These are phyloP conservation scores for Xylaria castorea DNA, from an alignment of 495 filamentous ascomycete genomes.

Conservation along the genomic window DNA sequence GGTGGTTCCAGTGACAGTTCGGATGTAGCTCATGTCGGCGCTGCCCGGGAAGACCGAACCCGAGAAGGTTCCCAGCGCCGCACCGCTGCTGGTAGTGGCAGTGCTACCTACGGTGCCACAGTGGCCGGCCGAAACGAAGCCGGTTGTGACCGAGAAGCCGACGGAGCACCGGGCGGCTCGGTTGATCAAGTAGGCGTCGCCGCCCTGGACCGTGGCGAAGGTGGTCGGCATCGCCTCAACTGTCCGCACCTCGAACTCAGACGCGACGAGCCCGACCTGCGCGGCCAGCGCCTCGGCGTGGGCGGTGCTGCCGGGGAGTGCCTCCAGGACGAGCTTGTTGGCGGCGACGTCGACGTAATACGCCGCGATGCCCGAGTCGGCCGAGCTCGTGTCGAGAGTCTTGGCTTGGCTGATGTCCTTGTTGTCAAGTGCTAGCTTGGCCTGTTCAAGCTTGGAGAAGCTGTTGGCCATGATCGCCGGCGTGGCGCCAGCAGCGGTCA, in stretches of 20 bases:
- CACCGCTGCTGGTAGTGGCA: slow-evolving; percentile 36
- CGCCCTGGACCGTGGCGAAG: slow-evolving; percentile 34
- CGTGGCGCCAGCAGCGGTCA: slow-evolving; percentile 37
- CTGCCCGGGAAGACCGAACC: slow-evolving; percentile 38
- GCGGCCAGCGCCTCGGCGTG: slow-evolving; percentile 35
- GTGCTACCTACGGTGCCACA: slow-evolving; percentile 33
- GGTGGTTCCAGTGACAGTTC: slow-evolving; percentile 35
- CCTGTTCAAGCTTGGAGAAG: slow-evolving; percentile 38
- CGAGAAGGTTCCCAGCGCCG: slow-evolving; percentile 35
- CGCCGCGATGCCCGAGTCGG: slow-evolving; percentile 32
- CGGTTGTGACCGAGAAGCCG: slow-evolving; percentile 37
- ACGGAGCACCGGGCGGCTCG: slow-evolving; percentile 33
- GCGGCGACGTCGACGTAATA: slow-evolving; percentile 38
- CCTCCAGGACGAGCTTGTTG: slow-evolving; percentile 39
- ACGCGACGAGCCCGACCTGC: slow-evolving; percentile 35
- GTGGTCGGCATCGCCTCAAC: slow-evolving; percentile 36
- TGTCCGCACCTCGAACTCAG: slow-evolving; percentile 36
- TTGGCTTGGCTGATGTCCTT: slow-evolving; percentile 37
- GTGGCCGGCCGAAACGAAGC: slow-evolving; percentile 40
- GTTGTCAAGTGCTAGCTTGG: slow-evolving; percentile 37
- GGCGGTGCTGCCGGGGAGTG: slow-evolving; percentile 34
- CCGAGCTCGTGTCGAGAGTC: slow-evolving; percentile 31
- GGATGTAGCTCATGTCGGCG: slow-evolving; percentile 41
- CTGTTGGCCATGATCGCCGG: slow-evolving; percentile 35
- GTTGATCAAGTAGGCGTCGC: slow-evolving; percentile 37